Base-by-base conservation (phyloP, 371 early-diverging fungal species). In the Amoeboaphelidium protococcarum region DNA sequence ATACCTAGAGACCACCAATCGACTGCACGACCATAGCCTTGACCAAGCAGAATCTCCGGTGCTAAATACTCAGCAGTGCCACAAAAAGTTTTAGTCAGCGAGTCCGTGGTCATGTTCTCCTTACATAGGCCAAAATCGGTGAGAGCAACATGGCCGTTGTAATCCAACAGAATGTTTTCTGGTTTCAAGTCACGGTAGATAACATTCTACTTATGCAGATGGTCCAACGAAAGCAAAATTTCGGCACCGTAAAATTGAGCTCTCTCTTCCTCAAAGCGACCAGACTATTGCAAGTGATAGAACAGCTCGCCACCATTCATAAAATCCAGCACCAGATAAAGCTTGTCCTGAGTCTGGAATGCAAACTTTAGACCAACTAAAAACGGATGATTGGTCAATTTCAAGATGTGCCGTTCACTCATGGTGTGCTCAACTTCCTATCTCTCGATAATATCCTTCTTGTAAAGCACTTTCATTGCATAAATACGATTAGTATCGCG, bases 41-140 rank as follows among this genome's bases (percentile, higher is more conserved):
- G 65, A 0, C 76, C 78, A 40, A 63, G 53, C 10, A 96, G 64
- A 23, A 91, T 77, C 55, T 95, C 97, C 0, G 95, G 95, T 0
- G 96, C 87, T 72, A 97, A 80, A 60, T 82, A 83, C 47, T 87
- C 92, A 2, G 90, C 79, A 2, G 96, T 91, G 4, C 96, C 96
- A 55, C 92, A 88, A 52, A 88, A 85, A 0, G 92, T 92, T 49
- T 74, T 75, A 42, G 88, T 88, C 44, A 62, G 52, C 2, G 62
- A 65, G 22, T 65, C 62, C 13, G 50, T 23, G n/a, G 46, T 44
- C n/a, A 60, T 54, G 41, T 53, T 46, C 13, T 74, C 66, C 50
- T 76, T 80, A 23, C 78, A 77, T 12, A 89, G 58, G 0, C 89
- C 86, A 59, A 89, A 84, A 55, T 88, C 89, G 0, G 80, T 71